phyloP scores from a whole-genome alignment of 805 yeast species.

The Priceomyces fermenticarens region DNA sequence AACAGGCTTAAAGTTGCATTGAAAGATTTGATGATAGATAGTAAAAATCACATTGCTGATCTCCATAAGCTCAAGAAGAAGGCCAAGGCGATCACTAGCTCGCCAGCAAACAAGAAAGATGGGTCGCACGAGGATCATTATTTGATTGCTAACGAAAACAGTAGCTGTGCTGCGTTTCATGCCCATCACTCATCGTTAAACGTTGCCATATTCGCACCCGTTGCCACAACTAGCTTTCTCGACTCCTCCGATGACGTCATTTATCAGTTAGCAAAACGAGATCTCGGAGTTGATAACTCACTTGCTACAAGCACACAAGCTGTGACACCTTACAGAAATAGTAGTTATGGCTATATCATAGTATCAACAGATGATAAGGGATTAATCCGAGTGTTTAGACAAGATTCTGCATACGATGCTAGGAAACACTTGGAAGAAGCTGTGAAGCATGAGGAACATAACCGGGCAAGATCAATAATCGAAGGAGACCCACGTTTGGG shows the following conservation, averaged over 20 bases:
- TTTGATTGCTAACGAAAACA: constrained; percentile 47
- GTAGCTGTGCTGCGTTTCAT: constrained; percentile 67
- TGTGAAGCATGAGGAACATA: too few relatives aligned
- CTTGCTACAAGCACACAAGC: neutral
- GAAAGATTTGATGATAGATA: constrained; percentile 32
- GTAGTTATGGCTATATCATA: constrained; percentile 45
- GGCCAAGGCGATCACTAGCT: constrained; percentile 25
- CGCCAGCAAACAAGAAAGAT: constrained; percentile 22
- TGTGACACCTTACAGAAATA: neutral
- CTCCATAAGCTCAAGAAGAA: constrained; percentile 26
- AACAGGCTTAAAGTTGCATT: constrained; percentile 33
- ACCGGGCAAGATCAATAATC: too few relatives aligned
- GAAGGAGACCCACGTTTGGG: too few relatives aligned
- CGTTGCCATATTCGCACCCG: constrained; percentile 75
- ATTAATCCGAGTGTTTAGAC: constrained; percentile 70
- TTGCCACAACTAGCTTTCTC: constrained; percentile 57
- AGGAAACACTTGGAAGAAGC: constrained; percentile 18
- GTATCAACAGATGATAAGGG: constrained; percentile 79
- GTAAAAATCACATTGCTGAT: constrained; percentile 32
- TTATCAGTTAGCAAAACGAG: constrained; percentile 51
- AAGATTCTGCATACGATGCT: constrained; percentile 60
- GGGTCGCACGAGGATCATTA: constrained; percentile 19
- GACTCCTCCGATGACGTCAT: constrained; percentile 77
- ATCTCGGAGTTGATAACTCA: constrained; percentile 4
- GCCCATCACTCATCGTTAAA: constrained; percentile 76